These are phyloP conservation scores for Lactarius akahatsu DNA, from an alignment of 768 basidiomycete genomes.

Conservation along the genomic window DNA sequence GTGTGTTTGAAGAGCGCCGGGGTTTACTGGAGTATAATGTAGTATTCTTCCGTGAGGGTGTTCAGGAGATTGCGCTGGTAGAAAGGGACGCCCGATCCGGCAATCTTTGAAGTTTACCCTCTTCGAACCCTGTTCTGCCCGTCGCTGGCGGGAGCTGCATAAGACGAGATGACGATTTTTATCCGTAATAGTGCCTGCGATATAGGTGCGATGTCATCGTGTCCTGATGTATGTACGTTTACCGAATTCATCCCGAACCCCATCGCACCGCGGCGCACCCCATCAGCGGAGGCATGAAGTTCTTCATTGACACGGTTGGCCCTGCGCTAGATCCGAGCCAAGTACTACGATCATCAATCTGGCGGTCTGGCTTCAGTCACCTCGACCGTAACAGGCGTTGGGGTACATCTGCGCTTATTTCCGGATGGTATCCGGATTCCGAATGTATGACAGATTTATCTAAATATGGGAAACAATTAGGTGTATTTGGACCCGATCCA, in stretches of 20 bases:
- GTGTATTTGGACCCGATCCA: neutral
- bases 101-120: constrained; percentile 18
- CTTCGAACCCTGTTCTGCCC: neutral
- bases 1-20: constrained; percentile 67
- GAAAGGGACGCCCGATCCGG: constrained; percentile 52
- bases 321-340: neutral
- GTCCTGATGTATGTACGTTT: constrained; percentile 11
- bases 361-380: constrained; percentile 1
- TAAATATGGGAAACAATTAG: neutral
- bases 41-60: constrained; percentile 78
- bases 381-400: constrained; percentile 5
- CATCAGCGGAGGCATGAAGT: neutral
- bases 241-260: constrained; percentile 1
- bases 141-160: neutral
- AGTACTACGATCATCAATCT: neutral
- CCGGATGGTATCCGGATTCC: neutral
- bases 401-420: constrained; percentile 8
- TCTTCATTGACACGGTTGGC: neutral
- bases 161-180: neutral
- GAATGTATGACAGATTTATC: neutral
- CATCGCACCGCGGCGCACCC: neutral
- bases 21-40: constrained; percentile 86
- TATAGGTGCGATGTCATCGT: constrained; percentile 2
- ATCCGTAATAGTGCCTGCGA: neutral
- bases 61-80: constrained; percentile 77